phyloP scores from a whole-genome alignment of 1,284 basidiomycete species.

The Stygiomarasmius scandens region DNA sequence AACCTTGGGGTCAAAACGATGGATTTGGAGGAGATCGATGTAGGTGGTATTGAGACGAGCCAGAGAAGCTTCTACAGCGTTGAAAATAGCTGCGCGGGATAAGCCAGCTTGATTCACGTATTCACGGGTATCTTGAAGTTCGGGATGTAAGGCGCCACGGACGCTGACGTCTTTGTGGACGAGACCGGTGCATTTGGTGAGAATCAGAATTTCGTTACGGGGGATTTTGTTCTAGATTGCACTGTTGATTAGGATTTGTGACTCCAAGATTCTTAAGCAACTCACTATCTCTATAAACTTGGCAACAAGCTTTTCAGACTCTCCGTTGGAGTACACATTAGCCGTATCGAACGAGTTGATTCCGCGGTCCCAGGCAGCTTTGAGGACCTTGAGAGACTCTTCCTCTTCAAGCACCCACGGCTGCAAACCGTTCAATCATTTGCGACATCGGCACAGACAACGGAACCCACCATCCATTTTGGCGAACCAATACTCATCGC shows the following conservation, averaged over 20 bases:
- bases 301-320: conserved; percentile 16
- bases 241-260: background rate
- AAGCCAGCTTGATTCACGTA: conserved; percentile 41
- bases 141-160: conserved; percentile 1
- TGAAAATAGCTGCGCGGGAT: conserved; percentile 38
- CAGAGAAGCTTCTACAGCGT: conserved; percentile 36
- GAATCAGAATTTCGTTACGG: conserved; percentile 40
- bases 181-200: conserved; percentile 31
- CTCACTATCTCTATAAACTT: conserved; percentile 18
- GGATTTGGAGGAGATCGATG: too few species aligned
- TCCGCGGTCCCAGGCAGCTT: conserved; percentile 16
- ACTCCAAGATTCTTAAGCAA: background rate
- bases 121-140: conserved; percentile 24
- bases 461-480: conserved; percentile 28
- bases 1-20: too few species aligned
- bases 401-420: conserved; percentile 12
- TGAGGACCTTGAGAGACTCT: conserved; percentile 8
- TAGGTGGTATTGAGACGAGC: conserved; percentile 36
- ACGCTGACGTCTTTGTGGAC: conserved; percentile 15
- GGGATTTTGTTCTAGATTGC: conserved; percentile 41
- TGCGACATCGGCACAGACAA: background rate
- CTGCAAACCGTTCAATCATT: background rate
- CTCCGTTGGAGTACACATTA: conserved; percentile 17
- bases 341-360: conserved; percentile 20
- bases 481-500: conserved; percentile 41